phyloP scores from a whole-genome alignment of 768 basidiomycete species.

The Termitomyces sp. region DNA sequence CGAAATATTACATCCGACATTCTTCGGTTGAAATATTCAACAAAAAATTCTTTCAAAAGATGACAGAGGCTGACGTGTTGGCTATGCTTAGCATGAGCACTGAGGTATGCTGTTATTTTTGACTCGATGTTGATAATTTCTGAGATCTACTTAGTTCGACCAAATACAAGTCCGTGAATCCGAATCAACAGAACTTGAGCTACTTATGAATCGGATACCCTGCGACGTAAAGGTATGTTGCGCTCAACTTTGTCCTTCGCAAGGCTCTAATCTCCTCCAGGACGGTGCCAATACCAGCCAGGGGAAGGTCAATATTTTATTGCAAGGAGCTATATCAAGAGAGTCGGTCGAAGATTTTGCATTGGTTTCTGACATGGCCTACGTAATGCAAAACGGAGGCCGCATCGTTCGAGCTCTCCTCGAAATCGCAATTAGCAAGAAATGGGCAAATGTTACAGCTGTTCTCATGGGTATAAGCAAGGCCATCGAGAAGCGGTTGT shows the following conservation, averaged over 20 bases:
- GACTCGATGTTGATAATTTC: background rate
- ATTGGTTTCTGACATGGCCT: conserved; percentile 90
- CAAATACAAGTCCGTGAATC: conserved; percentile 93
- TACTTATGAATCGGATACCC: conserved; percentile 61
- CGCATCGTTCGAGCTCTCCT: conserved; percentile 92
- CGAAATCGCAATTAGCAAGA: conserved; percentile 89
- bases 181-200: conserved; percentile 78
- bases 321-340: conserved; percentile 86
- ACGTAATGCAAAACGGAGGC: conserved; percentile 91
- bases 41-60: conserved; percentile 64
- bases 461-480: conserved; percentile 91
- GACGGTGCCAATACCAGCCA: conserved; percentile 48
- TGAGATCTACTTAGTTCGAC: conserved; percentile 56
- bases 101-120: conserved; percentile 51
- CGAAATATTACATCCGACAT: conserved; percentile 91
- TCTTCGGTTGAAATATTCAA: conserved; percentile 87
- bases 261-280: conserved; percentile 27
- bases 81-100: conserved; percentile 84
- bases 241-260: background rate
- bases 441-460: conserved; percentile 80
- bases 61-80: conserved; percentile 93
- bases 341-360: conserved; percentile 90
- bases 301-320: conserved; percentile 91
- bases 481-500: conserved; percentile 85
- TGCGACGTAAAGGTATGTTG: conserved; percentile 70